Base-by-base conservation (phyloP, 2,329 filamentous ascomycete genomes). In the Fusarium globosum region DNA sequence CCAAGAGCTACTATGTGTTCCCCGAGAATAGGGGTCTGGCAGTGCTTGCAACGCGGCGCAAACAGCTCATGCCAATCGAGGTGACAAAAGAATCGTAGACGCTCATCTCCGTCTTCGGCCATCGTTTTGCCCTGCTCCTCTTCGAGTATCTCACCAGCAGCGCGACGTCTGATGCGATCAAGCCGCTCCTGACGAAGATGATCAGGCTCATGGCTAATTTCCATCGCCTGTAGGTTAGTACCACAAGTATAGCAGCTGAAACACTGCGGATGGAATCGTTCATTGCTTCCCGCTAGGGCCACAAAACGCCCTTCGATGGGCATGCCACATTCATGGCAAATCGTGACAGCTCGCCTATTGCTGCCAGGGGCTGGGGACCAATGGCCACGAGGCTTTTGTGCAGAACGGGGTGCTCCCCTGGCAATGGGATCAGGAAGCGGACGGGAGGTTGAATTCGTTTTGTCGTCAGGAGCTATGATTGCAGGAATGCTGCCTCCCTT, bases 41-140 rank as follows among this genome's bases (percentile, higher is more conserved):
- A 99, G 81, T 94, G 95, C 84, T 96, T 96, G 88, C 96, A 99
- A 46, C 94, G 91, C 9, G 96, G 96, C 38, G 93, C 95, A 83
- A 94, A 99, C 61, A 93, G 86, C 83, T 99, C 96, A 82, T 99
- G 96, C 89, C 95, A 99, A 85, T 99, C 96, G n/a, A 99, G 89
- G 81, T 98, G 96, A 83, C 96, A 99, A 85, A 93, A 99, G 88
- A 98, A 98, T 16, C 96, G 91, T 51, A 94, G 84, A 16, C 90
- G 87, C 42, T 89, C 88, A 80, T 96, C 93, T 46, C 92, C 91
- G 76, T 96, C 93, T 72, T 94, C 92, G 6, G 87, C 87, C 82
- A 88, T 88, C 16, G 90, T 92, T 80, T 89, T 85, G 36, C 88
- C 89, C 5, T 90, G 90, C 57, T 88, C 85, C 67, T 93, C 91